phyloP scores from a whole-genome alignment of 768 basidiomycete species.

The Lepiota subincarnata region DNA sequence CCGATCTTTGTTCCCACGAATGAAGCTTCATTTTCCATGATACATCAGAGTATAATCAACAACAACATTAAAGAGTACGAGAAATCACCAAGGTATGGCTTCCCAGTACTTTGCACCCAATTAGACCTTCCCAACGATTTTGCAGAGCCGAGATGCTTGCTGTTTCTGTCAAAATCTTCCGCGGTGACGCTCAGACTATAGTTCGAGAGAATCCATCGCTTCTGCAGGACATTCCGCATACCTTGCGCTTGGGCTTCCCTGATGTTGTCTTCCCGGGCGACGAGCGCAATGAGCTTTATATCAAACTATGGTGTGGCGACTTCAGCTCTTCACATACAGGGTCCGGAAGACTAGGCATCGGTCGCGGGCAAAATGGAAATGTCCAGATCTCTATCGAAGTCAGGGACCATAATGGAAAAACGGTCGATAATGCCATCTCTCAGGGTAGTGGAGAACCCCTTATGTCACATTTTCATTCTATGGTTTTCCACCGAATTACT shows the following conservation, averaged over 20 bases:
- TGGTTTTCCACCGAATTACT: conserved; percentile 85
- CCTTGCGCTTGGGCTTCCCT: conserved; percentile 87
- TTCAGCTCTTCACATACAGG: conserved; percentile 57
- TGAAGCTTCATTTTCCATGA: conserved; percentile 84
- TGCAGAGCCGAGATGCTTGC: conserved; percentile 82
- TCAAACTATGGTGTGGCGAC: conserved; percentile 94
- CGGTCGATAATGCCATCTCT: conserved; percentile 69
- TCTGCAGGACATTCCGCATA: conserved; percentile 76
- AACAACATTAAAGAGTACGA: conserved; percentile 76
- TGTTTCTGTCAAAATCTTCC: conserved; percentile 81
- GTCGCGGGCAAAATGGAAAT: conserved; percentile 57
- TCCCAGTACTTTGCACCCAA: neutral
- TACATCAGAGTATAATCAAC: conserved; percentile 93
- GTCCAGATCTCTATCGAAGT: conserved; percentile 93
- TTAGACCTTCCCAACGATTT: conserved; percentile 8
- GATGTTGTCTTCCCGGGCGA: conserved; percentile 95
- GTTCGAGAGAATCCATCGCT: conserved; percentile 81
- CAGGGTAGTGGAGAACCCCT: conserved; percentile 84
- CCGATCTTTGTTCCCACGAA: conserved; percentile 82
- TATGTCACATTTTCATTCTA: conserved; percentile 79
- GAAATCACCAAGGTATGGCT: conserved; percentile 68
- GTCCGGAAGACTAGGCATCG: conserved; percentile 53
- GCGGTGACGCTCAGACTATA: conserved; percentile 73
- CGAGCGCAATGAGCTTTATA: conserved; percentile 90
- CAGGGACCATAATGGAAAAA: conserved; percentile 61